Evolutionary conservation across 2,329 filamentous ascomycete species (phyloP), one percentile per base, ranked within the genome.

Genomic region (Venturia oleaginea): DNA sequence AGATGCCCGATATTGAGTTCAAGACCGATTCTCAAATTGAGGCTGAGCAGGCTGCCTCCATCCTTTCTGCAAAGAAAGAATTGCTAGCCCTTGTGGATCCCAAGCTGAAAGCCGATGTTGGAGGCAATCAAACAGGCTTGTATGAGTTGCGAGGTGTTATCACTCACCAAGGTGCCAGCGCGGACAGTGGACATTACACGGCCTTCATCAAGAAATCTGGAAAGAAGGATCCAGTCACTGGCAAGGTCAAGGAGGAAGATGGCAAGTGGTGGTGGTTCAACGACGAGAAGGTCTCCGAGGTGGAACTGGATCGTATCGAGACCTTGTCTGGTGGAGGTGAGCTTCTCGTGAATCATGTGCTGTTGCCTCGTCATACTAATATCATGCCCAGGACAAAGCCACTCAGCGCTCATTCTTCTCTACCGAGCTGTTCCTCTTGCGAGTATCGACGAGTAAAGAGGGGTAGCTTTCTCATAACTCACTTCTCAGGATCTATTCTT

Each of bases 231-330:
- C 82, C 87, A 19, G 85, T 86, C 71, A 90, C 88, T 24, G 91
- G 90, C 69, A 90, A 91, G 79, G 81, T 85, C 71, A 86, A 84
- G 63, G 86, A 89, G 72, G 91, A 96, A 73, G 91, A 96, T 72
- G 92, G 90, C 69, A 96, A 92, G 71, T 99, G 94, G 94, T 99
- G 94, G 93, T 99, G 94, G 93, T 99, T 99, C 83, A 97, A 99
- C 76, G 94, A 99, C 72, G 93, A 99, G 74, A 95, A 92, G 79
- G 94, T 99, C 40, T 86, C 89, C 17, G 94, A 99, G 79, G 94
- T 99, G 34, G 86, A 91, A 19, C 81, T 85, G 32, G 93, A 97
- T 71, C 94, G 96, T 80, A 95, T 99, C 69, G 90, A 93, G 73
- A 89, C 87, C 3, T 83, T 99, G 62, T 84, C 92, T 61, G 95